These are phyloP conservation scores for Diaporthe caulivora DNA, from an alignment of 2,329 filamentous ascomycete species.

Conservation along the genomic window DNA sequence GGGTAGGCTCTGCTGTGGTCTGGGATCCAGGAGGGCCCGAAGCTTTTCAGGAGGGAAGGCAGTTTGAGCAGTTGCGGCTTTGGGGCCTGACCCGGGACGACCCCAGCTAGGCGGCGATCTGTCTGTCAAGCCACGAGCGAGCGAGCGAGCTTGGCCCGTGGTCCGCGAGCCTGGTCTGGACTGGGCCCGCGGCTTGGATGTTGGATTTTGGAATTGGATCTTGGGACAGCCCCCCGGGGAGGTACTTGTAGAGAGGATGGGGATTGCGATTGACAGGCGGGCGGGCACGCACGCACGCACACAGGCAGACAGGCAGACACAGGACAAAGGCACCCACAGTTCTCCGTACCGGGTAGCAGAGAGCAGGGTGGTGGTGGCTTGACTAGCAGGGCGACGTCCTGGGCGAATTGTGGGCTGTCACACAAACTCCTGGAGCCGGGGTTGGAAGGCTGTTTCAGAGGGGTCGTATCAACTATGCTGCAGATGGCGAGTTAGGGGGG, in stretches of 20 bases:
- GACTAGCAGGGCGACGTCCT: conserved; percentile 29
- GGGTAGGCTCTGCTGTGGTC: conserved; percentile 21
- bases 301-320: conserved; percentile 6
- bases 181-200: conserved; percentile 7
- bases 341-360: background rate
- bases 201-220: conserved; percentile 16
- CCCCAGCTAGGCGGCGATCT: conserved; percentile 27
- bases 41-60: conserved; percentile 33
- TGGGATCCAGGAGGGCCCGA: conserved; percentile 34
- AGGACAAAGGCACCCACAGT: conserved; percentile 8
- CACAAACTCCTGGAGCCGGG: conserved; percentile 42
- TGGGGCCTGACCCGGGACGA: conserved; percentile 31
- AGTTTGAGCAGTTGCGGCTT: conserved; percentile 27
- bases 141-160: conserved; percentile 23
- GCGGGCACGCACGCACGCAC: background rate
- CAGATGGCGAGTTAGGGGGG: conserved; percentile 41
- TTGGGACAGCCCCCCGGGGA: background rate
- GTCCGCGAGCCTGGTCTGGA: conserved; percentile 17
- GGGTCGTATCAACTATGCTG: conserved; percentile 51
- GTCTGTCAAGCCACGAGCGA: conserved; percentile 32
- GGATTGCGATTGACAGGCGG: conserved; percentile 10
- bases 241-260: background rate
- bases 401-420: conserved; percentile 38
- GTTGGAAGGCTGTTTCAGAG: conserved; percentile 49
- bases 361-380: conserved; percentile 23